A percentile compares a stretch with the other conserved stretches of the same genome.
These are phyloP conservation scores for Diddensiella santjacobensis DNA, from an alignment of 805 yeast species.

Conservation along the genomic window DNA sequence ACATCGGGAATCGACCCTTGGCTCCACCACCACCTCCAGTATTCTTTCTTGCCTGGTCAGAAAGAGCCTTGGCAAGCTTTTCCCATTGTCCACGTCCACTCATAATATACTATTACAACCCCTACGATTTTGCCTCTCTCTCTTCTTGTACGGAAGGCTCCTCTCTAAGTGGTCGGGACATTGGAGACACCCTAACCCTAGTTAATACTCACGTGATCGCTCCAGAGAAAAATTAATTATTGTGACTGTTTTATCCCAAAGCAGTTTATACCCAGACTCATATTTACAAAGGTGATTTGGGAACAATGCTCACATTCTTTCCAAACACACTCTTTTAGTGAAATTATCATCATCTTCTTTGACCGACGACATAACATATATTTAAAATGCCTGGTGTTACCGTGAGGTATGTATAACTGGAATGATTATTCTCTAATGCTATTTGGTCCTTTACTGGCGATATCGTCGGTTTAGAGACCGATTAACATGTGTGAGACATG, in stretches of 20 bases:
- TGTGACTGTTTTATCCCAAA: neutral
- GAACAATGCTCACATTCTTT: too few species aligned
- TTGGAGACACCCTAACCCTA: too few species aligned
- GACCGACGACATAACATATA: neutral
- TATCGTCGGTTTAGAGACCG: too few species aligned
- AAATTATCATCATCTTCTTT: neutral
- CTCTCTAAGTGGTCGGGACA: too few species aligned
- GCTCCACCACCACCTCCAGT: slow-evolving; percentile 33
- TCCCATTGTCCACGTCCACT: slow-evolving; percentile 23
- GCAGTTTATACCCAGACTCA: too few species aligned
- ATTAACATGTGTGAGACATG: neutral
- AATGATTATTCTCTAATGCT: too few species aligned
- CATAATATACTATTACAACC: slow-evolving; percentile 7
- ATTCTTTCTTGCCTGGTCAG: slow-evolving; percentile 20
- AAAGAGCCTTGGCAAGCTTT: slow-evolving; percentile 22
- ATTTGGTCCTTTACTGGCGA: too few species aligned
- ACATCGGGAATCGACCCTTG: slow-evolving; percentile 38
- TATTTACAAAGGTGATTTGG: too few species aligned
- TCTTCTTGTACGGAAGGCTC: too few species aligned
- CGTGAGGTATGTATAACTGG: slow-evolving; percentile 86
- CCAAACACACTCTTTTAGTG: neutral
- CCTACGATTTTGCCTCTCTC: neutral
- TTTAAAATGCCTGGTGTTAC: slow-evolving; percentile 87
- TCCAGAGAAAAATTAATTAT: too few species aligned
- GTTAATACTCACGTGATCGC: too few species aligned